Conservation (phyloP, 176 grass and related monocot species). For the Hsuehochloa calcarea region DNA sequence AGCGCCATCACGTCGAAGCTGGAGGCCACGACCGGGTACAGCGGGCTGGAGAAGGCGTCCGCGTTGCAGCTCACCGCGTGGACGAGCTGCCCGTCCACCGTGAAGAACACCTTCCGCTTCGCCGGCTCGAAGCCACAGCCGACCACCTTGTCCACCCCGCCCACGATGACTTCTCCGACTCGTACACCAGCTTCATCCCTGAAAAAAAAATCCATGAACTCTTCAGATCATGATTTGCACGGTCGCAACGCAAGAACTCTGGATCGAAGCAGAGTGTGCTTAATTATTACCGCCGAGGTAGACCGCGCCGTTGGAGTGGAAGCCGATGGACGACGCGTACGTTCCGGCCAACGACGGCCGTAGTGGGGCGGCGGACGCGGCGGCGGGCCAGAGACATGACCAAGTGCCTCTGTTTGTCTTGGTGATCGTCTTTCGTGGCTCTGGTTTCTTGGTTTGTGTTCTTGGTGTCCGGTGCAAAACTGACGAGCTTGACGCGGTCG, state of each 20-base stretch:
- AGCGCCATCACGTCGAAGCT: slow-evolving; percentile 78
- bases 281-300: slow-evolving; percentile 77
- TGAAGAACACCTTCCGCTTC: slow-evolving; percentile 94
- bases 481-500: slow-evolving; percentile 66
- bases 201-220: neutral
- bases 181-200: slow-evolving; percentile 85
- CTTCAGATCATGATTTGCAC: neutral
- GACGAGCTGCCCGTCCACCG: slow-evolving; percentile 66
- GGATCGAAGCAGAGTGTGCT: neutral
- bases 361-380: neutral
- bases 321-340: slow-evolving; percentile 75
- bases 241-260: neutral
- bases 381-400: slow-evolving; percentile 68
- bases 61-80: slow-evolving; percentile 81
- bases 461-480: slow-evolving; percentile 4
- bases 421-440: slow-evolving; percentile 37
- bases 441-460: slow-evolving; percentile 27
- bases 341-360: slow-evolving; percentile 55
- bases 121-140: slow-evolving; percentile 86
- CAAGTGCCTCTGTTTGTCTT: slow-evolving; percentile 32
- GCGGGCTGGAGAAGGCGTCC: slow-evolving; percentile 62
- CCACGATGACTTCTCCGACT: slow-evolving; percentile 74
- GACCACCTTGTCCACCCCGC: slow-evolving; percentile 69
- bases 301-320: slow-evolving; percentile 81
- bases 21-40: slow-evolving; percentile 68